A percentile compares a stretch with the other conserved stretches of the same genome.
Evolutionary conservation across 1,139 yeast species (phyloP).

Genomic region (Blastobotrys arbuscula): DNA sequence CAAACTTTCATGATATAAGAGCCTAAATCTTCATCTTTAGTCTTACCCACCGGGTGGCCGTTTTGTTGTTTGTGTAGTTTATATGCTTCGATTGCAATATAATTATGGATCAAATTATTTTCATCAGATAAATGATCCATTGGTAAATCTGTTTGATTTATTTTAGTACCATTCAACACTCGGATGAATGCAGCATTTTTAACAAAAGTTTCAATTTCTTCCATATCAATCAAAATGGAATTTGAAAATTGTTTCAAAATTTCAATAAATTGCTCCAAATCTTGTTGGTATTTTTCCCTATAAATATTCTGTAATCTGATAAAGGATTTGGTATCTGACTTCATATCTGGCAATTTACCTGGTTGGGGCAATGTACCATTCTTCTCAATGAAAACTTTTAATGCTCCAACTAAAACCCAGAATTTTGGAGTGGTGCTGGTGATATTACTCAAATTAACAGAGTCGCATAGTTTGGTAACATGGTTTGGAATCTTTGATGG

Average conservation of each 20-base stretch:
- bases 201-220: slow-evolving; percentile 49
- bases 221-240: slow-evolving; percentile 29
- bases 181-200: slow-evolving; percentile 47
- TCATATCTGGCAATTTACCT: slow-evolving; percentile 86
- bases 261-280: slow-evolving; percentile 27
- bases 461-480: neutral
- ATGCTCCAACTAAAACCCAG: slow-evolving; percentile 58
- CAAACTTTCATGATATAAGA: neutral
- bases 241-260: neutral
- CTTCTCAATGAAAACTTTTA: slow-evolving; percentile 44
- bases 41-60: slow-evolving; percentile 12
- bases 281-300: slow-evolving; percentile 49
- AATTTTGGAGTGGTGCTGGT: slow-evolving; percentile 31
- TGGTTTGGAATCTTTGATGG: slow-evolving; percentile 35
- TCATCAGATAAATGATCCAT: slow-evolving; percentile 12
- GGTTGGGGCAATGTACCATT: slow-evolving; percentile 52
- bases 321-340: slow-evolving; percentile 64
- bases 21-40: neutral
- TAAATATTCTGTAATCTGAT: slow-evolving; percentile 55
- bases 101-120: slow-evolving; percentile 22
- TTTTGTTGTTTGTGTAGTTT: slow-evolving; percentile 22
- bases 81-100: slow-evolving; percentile 26
- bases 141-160: slow-evolving; percentile 15
- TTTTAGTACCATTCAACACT: slow-evolving; percentile 29
- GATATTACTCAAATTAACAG: neutral